Conservation (phyloP, 495 filamentous ascomycete species). For the Aspergillus conjunctus region DNA sequence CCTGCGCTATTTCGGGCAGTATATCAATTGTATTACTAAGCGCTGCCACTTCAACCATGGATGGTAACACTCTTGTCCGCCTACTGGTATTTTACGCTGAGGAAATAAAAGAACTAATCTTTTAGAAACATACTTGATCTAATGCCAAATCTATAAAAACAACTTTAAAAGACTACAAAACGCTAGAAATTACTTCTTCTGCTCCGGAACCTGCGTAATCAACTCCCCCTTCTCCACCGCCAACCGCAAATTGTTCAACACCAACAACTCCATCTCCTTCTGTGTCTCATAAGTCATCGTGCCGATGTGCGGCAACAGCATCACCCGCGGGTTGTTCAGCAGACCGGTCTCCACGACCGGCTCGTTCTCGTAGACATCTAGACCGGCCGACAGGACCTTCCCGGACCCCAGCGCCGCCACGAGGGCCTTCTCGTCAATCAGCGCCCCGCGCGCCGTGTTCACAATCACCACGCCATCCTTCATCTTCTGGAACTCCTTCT, state of each 20-base stretch:
- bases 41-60: no score
- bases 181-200: conserved; percentile 34
- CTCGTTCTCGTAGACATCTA: conserved; percentile 84
- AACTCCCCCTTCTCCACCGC: conserved; percentile 66
- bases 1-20: background rate
- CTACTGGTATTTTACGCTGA: no score
- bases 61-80: no score
- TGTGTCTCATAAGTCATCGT: conserved; percentile 67
- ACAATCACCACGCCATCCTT: conserved; percentile 78
- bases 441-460: conserved; percentile 79
- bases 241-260: conserved; percentile 65
- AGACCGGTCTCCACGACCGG: conserved; percentile 71
- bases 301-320: conserved; percentile 81
- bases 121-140: no score
- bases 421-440: conserved; percentile 77
- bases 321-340: conserved; percentile 66
- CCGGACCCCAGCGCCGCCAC: conserved; percentile 69
- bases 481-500: conserved; percentile 66
- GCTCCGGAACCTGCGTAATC: conserved; percentile 72
- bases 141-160: no score
- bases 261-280: conserved; percentile 77
- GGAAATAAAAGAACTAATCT: no score
- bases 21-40: no score
- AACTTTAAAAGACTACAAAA: no score
- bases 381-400: conserved; percentile 62